Percentiles rank a stretch among this genome's conserved stretches.
phyloP scores from a whole-genome alignment of 2,329 filamentous ascomycete species.

The Colletotrichum sp. region DNA sequence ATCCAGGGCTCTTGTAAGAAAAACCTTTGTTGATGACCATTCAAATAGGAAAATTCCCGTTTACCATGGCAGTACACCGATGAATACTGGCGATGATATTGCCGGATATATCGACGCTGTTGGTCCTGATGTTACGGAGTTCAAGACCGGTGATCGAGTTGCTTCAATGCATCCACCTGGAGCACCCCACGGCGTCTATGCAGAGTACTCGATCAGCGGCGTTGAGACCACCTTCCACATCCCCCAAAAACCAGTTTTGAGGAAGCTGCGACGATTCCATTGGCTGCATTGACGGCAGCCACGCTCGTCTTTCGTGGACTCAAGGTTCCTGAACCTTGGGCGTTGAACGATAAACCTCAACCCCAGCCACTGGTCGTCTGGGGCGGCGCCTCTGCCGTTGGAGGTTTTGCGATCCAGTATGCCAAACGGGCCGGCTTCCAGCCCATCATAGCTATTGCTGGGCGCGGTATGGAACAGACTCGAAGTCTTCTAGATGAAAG shows the following conservation, averaged over 20 bases:
- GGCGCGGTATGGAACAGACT: slow-evolving; percentile 29
- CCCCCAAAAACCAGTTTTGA: slow-evolving; percentile 26
- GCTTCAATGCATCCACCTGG: slow-evolving; percentile 55
- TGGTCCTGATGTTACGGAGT: slow-evolving; percentile 20
- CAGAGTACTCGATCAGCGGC: slow-evolving; percentile 42
- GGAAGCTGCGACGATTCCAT: slow-evolving; percentile 41
- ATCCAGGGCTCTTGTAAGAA: not conserved
- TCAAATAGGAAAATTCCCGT: not conserved
- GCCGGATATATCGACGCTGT: slow-evolving; percentile 23
- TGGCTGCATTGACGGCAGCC: slow-evolving; percentile 44
- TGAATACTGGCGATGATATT: slow-evolving; percentile 25
- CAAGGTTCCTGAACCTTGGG: slow-evolving; percentile 53
- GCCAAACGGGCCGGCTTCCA: slow-evolving; percentile 55
- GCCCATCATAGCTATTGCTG: slow-evolving; percentile 63
- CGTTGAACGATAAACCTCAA: slow-evolving; percentile 29
- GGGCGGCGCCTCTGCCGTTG: slow-evolving; percentile 56
- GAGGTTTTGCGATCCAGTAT: slow-evolving; percentile 63
- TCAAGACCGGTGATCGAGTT: slow-evolving; percentile 45
- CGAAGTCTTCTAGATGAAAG: slow-evolving; percentile 14
- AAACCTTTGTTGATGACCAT: not conserved
- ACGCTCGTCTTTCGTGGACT: slow-evolving; percentile 54
- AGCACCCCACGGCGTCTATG: slow-evolving; percentile 49
- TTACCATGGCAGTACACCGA: not conserved
- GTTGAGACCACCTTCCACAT: slow-evolving; percentile 43
- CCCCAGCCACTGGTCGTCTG: slow-evolving; percentile 45